These are phyloP conservation scores for Lasiosphaeriaceae sp. DNA, from an alignment of 495 filamentous ascomycete species.

Conservation along the genomic window DNA sequence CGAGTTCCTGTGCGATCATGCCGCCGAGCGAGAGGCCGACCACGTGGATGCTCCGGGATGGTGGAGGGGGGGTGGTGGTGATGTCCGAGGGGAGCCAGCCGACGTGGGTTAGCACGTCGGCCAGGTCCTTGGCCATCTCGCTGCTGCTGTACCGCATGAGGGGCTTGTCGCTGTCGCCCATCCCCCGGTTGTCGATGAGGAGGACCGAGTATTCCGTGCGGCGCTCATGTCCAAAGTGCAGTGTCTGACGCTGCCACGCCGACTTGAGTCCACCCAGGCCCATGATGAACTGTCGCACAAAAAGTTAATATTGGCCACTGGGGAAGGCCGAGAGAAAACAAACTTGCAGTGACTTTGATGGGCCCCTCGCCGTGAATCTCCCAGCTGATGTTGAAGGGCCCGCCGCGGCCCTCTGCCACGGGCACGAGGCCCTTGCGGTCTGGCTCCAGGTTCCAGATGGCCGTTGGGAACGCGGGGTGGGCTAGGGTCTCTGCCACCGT, in stretches of 20 bases:
- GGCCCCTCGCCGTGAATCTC: constrained; percentile 76
- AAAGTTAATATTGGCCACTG: constrained; percentile 12
- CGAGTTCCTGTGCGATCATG: constrained; percentile 86
- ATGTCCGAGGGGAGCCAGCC: constrained; percentile 54
- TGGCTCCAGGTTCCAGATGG: constrained; percentile 61
- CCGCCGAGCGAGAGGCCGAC: constrained; percentile 75
- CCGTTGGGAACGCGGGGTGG: constrained; percentile 44
- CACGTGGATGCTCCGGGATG: constrained; percentile 54
- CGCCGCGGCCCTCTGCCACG: constrained; percentile 62
- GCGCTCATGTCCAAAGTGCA: constrained; percentile 70
- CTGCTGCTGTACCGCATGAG: constrained; percentile 63
- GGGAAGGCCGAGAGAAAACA: constrained; percentile 8
- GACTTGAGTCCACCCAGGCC: constrained; percentile 59
- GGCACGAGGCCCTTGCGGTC: constrained; percentile 51
- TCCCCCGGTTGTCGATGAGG: constrained; percentile 75
- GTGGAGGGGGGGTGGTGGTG: constrained; percentile 9
- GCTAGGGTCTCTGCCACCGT: constrained; percentile 35
- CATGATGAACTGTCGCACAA: constrained; percentile 53
- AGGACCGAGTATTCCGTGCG: constrained; percentile 63
- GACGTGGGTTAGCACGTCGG: constrained; percentile 65
- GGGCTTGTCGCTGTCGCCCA: constrained; percentile 75
- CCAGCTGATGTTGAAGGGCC: constrained; percentile 67
- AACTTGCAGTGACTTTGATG: constrained; percentile 64
- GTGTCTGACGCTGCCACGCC: constrained; percentile 72
- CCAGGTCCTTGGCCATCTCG: constrained; percentile 70